phyloP scores from a whole-genome alignment of 345 rosid species.

The Sisymbrium irio region DNA sequence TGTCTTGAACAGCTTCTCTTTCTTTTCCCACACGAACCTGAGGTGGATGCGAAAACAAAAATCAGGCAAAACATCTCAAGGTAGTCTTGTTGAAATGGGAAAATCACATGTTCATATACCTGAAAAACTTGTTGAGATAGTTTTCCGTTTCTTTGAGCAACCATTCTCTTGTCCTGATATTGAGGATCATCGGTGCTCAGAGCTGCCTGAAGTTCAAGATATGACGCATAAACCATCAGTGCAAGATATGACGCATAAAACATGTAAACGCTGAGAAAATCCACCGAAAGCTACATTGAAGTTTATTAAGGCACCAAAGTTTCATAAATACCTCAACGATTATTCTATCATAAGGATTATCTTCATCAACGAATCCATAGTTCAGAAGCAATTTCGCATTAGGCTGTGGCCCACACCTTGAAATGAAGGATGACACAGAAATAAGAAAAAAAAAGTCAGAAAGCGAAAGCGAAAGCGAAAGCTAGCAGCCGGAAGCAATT shows the following conservation, averaged over 20 bases:
- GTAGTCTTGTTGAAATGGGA: neutral
- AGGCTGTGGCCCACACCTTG: constrained; percentile 99
- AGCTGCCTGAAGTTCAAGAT: constrained; percentile 60
- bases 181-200: constrained; percentile 94
- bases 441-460: constrained; percentile 20
- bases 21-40: constrained; percentile 85
- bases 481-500: constrained; percentile 3
- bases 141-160: constrained; percentile 94
- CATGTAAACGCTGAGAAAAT: constrained; percentile 19
- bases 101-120: constrained; percentile 45
- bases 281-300: neutral
- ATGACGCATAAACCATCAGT: constrained; percentile 2
- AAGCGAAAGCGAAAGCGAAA: constrained; percentile 25
- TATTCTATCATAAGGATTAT: constrained; percentile 77
- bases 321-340: constrained; percentile 58
- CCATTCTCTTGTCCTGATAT: constrained; percentile 93
- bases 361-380: constrained; percentile 94
- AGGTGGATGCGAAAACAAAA: constrained; percentile 12
- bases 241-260: constrained; percentile 20
- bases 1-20: constrained; percentile 78
- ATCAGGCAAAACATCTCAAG: constrained; percentile 22
- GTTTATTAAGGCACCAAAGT: neutral
- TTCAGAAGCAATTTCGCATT: constrained; percentile 89
- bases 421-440: constrained; percentile 13
- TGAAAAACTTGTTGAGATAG: constrained; percentile 71